Percentiles rank a stretch among this genome's conserved stretches.
Conservation (phyloP, 768 basidiomycete genomes). For the Lactarius akahatsu region DNA sequence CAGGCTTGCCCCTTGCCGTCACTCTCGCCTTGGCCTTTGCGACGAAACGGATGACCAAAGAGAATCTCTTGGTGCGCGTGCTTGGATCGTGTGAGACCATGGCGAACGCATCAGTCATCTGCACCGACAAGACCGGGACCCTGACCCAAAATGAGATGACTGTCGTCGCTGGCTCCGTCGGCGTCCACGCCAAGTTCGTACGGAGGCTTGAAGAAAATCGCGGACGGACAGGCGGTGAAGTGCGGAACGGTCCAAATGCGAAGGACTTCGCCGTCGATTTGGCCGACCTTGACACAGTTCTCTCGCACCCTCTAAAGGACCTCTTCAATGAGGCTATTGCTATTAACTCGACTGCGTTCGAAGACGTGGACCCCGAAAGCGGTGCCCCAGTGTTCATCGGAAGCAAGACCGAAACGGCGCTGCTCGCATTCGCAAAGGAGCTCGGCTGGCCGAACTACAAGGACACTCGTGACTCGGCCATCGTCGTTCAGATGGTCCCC, state of each 20-base stretch:
- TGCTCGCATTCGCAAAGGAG: conserved; percentile 81
- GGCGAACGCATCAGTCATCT: conserved; percentile 95
- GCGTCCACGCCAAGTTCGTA: conserved; percentile 94
- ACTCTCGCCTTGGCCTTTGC: conserved; percentile 96
- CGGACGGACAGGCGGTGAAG: conserved; percentile 68
- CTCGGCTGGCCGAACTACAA: conserved; percentile 75
- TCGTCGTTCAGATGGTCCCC: conserved; percentile 83
- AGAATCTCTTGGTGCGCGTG: conserved; percentile 93
- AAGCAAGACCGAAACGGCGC: conserved; percentile 93
- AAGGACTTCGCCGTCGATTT: conserved; percentile 89
- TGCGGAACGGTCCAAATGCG: conserved; percentile 40
- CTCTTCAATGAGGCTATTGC: conserved; percentile 86
- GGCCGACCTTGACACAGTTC: conserved; percentile 58
- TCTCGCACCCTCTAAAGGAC: conserved; percentile 57
- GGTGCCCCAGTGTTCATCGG: conserved; percentile 72
- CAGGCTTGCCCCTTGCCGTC: conserved; percentile 91
- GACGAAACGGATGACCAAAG: conserved; percentile 96
- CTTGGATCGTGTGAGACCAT: conserved; percentile 98
- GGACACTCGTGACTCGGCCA: conserved; percentile 56
- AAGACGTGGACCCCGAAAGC: conserved; percentile 66
- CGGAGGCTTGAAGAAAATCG: conserved; percentile 70
- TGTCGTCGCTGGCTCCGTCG: conserved; percentile 93
- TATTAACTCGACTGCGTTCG: conserved; percentile 93
- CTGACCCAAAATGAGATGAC: conserved; percentile 95
- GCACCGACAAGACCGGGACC: conserved; percentile 96